Evolutionary conservation across 2,329 filamentous ascomycete genomes (phyloP).

Genomic region (Cytospora schulzeri): DNA sequence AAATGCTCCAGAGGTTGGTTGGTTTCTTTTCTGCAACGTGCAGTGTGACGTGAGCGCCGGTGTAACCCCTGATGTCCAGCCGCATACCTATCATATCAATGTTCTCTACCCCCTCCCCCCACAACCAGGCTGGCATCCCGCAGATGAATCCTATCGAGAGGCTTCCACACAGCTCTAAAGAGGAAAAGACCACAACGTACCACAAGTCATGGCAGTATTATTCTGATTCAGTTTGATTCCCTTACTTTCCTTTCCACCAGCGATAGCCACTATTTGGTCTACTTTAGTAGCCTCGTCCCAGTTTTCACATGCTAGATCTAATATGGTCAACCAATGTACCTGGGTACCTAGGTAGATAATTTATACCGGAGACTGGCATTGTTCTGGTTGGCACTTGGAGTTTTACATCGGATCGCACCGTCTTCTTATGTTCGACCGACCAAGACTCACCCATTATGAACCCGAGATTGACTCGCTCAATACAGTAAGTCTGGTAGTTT

Average conservation of each 20-base stretch:
- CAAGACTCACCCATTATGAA: not conserved
- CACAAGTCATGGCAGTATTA: not conserved
- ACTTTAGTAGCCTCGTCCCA: not conserved
- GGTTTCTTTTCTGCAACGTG: slow-evolving; percentile 25
- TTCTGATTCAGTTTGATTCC: no score
- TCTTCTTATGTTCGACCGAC: not conserved
- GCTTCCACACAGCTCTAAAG: no score
- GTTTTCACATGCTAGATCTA: slow-evolving; percentile 15
- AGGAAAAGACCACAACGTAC: not conserved
- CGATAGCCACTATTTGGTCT: not conserved
- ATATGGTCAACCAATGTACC: not conserved
- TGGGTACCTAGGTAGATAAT: no score
- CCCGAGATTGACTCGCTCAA: not conserved
- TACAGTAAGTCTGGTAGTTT: not conserved
- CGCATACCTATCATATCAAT: not conserved
- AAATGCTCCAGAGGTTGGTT: slow-evolving; percentile 1
- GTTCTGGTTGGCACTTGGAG: not conserved
- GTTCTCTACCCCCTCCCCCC: no score
- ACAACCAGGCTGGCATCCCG: no score
- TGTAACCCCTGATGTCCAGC: slow-evolving; percentile 17
- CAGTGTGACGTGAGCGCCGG: slow-evolving; percentile 21
- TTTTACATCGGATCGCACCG: not conserved
- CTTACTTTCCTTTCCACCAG: not conserved
- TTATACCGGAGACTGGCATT: not conserved
- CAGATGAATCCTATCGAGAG: no score